Evolutionary conservation across 176 grass and related monocot genomes (phyloP), one percentile per base, ranked within the genome.

Genomic region (Hordeum marinum): DNA sequence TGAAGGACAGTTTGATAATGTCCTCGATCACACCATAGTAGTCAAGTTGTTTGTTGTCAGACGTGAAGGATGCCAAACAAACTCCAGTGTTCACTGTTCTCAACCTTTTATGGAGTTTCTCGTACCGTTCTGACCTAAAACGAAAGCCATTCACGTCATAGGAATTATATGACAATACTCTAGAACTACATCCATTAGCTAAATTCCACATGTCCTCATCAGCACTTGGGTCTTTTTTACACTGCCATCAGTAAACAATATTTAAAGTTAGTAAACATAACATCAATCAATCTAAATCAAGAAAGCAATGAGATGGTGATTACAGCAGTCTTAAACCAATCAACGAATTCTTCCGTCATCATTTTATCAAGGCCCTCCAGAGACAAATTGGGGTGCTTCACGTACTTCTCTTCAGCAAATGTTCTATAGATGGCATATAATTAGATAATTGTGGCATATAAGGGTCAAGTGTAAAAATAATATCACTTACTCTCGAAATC

Each of bases 21-120:
- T 29, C 29, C 45, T 82, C 80, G 1, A 82, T 39, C 12, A 82
- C 80, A 82, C 80, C 65, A 71, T 58, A 71, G 65, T 82, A 82
- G 13, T 82, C 66, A 3, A 82, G 29, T 71, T 72, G n/a, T 11
- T 71, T 12, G 5, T 71, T 36, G 27, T 82, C 23, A 20, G 48
- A 82, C 4, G 66, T 82, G 80, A 82, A 82, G 1, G 50, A 82
- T 29, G 67, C 20, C 31, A 72, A 26, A 34, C 57, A 84, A 75
- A 84, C 70, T 5, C 69, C 27, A 0, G 29, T 29, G 29, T 29
- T 29, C 29, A 29, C 29, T 29, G 26, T 83, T 39, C 61, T 83
- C 14, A 66, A 32, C 66, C 54, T 24, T 61, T 9, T 61, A 24
- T 61, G 12, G 9, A 20, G 11, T 20, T 26, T 72, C 11, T 72